Evolutionary conservation across 208 protist genomes (phyloP), one percentile per base, ranked within the genome.

Genomic region (Trypanosoma cruzi): DNA sequence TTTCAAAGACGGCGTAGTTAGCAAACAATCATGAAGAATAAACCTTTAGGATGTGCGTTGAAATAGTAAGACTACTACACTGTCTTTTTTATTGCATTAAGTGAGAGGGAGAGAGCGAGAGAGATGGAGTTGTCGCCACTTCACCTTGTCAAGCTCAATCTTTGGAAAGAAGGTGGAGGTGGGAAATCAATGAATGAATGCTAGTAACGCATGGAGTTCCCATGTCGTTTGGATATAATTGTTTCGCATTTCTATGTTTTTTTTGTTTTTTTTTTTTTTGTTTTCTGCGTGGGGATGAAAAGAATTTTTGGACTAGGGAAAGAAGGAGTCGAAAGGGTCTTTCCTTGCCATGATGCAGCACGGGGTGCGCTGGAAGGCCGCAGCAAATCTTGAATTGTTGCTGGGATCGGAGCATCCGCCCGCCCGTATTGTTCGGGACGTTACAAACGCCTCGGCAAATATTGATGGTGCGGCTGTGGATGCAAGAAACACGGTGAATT

Each of bases 401-500:
- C 59, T 92, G 20, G 86, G 85, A 46, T 24, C 54, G 24, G 65
- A 70, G 31, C 87, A 91, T 62, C 89, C 86, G 20, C 85, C 90
- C 7, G 71, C 71, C 13, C 68, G 77, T 0, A 52, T 54, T 85
- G 5, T 68, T 78, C 60, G 84, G 82, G 65, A 64, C 58, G 4
- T 37, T 67, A 24, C 32, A 79, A 24, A 61, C 50, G 5, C 64
- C 71, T 13, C 59, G 54, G 44, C 34, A 60, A 62, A 58, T 32
- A 66, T 32, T 31, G 34, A 49, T n/a, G 73, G 59, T 26, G 60
- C 29, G 20, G 32, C 24, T 0, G 71, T 93, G 0, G 87, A 94
- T 40, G 87, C 86, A 13, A 77, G 90, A 48, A 93, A 86, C 74
- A 89, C 79, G 0, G 82, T 84, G 26, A 77, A 77, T 57, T 94